Conservation (phyloP, 2,329 filamentous ascomycete genomes). For the Trichoderma brevicompactum region DNA sequence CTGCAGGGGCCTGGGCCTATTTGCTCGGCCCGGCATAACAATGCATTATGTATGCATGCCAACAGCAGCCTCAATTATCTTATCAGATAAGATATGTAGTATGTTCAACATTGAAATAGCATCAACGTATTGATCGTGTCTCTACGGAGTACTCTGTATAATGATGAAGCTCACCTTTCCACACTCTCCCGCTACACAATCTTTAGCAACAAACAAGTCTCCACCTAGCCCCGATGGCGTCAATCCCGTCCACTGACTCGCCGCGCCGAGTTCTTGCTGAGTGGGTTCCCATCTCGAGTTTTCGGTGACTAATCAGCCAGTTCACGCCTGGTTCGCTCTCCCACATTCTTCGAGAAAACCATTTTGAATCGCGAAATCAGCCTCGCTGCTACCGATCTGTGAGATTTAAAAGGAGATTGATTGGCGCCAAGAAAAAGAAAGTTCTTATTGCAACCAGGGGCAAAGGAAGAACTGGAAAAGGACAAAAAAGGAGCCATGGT, state of each 20-base stretch:
- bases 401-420: constrained; percentile 27
- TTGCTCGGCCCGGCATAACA: too few species aligned
- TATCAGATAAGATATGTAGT: not conserved
- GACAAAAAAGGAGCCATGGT: constrained; percentile 26
- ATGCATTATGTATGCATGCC: too few species aligned
- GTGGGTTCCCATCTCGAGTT: constrained; percentile 23
- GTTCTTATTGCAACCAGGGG: constrained; percentile 24
- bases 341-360: constrained; percentile 15
- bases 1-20: too few species aligned
- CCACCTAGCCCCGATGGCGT: constrained; percentile 28
- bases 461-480: constrained; percentile 4
- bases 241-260: constrained; percentile 19
- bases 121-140: not conserved
- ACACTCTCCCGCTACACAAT: not conserved
- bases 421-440: constrained; percentile 25
- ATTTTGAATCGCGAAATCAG: constrained; percentile 13
- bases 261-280: constrained; percentile 10
- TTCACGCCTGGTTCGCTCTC: not conserved
- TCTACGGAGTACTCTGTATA: not conserved
- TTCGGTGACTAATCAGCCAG: constrained; percentile 29
- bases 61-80: too few species aligned
- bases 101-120: not conserved
- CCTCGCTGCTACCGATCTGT: constrained; percentile 17
- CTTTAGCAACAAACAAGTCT: not conserved
- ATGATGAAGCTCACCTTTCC: not conserved